These are phyloP conservation scores for Candolleomyces eurysporus DNA, from an alignment of 768 basidiomycete species.

Conservation along the genomic window DNA sequence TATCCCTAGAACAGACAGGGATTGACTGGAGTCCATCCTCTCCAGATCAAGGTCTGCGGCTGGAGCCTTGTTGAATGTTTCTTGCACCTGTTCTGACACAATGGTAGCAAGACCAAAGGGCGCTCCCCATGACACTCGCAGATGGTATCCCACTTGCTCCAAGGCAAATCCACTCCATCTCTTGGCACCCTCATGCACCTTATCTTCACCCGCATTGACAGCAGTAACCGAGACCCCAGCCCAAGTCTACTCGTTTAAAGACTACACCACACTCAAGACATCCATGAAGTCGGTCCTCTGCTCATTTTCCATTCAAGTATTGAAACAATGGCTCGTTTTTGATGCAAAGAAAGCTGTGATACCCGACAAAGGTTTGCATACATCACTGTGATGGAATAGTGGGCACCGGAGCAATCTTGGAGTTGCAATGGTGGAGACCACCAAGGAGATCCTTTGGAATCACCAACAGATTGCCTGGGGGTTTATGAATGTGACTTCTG, in stretches of 20 bases:
- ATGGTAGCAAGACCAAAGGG: background rate
- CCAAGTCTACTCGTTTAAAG: background rate
- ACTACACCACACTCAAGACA: conserved; percentile 19
- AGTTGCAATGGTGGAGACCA: background rate
- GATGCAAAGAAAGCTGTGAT: conserved; percentile 18
- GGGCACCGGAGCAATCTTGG: background rate
- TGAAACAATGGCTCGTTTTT: conserved; percentile 15
- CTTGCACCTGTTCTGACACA: background rate
- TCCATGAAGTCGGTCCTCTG: conserved; percentile 21
- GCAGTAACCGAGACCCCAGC: background rate
- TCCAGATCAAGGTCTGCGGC: background rate
- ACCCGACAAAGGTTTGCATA: conserved; percentile 18
- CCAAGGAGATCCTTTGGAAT: background rate
- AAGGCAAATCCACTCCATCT: background rate
- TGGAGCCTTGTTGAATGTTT: background rate
- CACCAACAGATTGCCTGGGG: background rate
- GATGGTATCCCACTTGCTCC: background rate
- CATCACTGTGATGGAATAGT: background rate
- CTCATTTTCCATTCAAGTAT: conserved; percentile 27
- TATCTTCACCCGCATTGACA: background rate
- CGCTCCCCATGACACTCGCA: background rate
- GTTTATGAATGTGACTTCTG: background rate
- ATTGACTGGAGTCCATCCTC: background rate
- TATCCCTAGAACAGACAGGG: too few species aligned
- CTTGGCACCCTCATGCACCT: background rate